Base-by-base conservation (phyloP, 1,284 basidiomycete species). In the Inonotus obliquus region DNA sequence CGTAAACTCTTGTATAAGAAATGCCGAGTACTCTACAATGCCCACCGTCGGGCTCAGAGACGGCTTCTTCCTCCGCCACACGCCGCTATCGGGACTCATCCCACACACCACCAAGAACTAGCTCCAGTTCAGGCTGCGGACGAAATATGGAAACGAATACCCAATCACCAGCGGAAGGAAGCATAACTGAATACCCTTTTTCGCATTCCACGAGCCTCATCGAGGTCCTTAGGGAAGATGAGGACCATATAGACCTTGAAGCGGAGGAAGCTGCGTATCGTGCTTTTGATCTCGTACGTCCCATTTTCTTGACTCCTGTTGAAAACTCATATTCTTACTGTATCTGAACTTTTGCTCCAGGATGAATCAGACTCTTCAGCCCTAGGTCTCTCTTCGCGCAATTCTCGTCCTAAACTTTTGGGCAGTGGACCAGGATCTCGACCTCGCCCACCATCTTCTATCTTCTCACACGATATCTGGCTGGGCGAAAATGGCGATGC, bases 391-490 rank as follows among this genome's bases (percentile, higher is more conserved):
- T 39, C 51, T 21, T 13, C 17, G 4, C 59, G 65, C 65, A 44
- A 65, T 51, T 61, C 65, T 1, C 27, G 54, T 27, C 58, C 58
- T 60, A 59, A 61, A 25, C 64, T 64, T 23, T 23, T 25, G 7
- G 48, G 23, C n/a, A 11, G 2, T 32, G 62, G 63, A 7, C 62
- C 66, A 57, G 63, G 70, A 9, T 62, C 59, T 14, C 71, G 73
- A 7, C 72, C 75, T 0, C 72, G 70, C 13, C 74, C 72, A n/a
- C 72, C 82, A 21, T 79, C 81, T 6, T 86, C 84, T 0, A 71
- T 87, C n/a, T 83, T 85, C 67, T 87, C 84, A 1, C 77, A 77
- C 25, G 77, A 79, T 59, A 80, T 89, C 32, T 89, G 84, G 79
- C 75, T 89, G 7, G 81, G 77, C 0, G 85, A 88, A 63, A 77